phyloP scores from a whole-genome alignment of 225 moss, liverwort and hornwort genomes.

The Takakia lepidozioides region DNA sequence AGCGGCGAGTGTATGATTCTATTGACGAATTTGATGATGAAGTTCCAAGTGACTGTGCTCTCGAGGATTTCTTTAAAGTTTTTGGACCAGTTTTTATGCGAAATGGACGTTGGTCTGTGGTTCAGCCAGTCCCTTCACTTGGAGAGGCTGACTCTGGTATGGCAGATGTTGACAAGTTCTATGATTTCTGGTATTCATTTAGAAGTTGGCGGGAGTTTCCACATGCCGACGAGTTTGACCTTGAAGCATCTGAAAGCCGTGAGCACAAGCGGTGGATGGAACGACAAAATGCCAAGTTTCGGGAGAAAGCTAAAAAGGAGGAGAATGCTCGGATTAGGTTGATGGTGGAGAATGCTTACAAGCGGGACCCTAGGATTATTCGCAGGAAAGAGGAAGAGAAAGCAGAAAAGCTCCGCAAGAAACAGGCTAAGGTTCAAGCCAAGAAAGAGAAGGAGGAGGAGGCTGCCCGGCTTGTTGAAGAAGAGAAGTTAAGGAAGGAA shows the following conservation, averaged over 20 bases:
- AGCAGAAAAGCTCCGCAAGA: conserved; percentile 74
- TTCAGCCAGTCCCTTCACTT: conserved; percentile 81
- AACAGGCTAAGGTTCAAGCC: conserved; percentile 70
- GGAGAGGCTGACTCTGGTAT: conserved; percentile 57
- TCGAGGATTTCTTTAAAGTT: conserved; percentile 74
- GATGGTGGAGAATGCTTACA: conserved; percentile 87
- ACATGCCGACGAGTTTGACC: conserved; percentile 94
- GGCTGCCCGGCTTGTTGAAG: conserved; percentile 55
- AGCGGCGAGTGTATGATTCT: conserved; percentile 85
- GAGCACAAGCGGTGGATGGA: conserved; percentile 99
- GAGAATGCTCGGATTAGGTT: conserved; percentile 75
- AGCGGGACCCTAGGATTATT: conserved; percentile 77
- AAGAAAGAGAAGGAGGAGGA: conserved; percentile 80
- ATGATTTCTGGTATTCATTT: conserved; percentile 93
- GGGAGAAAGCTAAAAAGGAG: conserved; percentile 95
- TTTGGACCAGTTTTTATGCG: conserved; percentile 89
- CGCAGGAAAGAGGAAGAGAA: conserved; percentile 86
- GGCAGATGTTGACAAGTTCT: conserved; percentile 61
- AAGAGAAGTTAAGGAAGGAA: conserved; percentile 60
- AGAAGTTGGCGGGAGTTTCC: conserved; percentile 99
- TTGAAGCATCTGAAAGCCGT: conserved; percentile 91
- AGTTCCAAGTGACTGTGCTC: conserved; percentile 71
- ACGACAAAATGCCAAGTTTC: conserved; percentile 81
- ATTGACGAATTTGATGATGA: conserved; percentile 98
- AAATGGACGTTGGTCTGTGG: conserved; percentile 84